Percentiles rank a stretch among this genome's conserved stretches.
Evolutionary conservation across 371 early-diverging fungal species (phyloP).

Genomic region (Zopfochytrium polystomum): DNA sequence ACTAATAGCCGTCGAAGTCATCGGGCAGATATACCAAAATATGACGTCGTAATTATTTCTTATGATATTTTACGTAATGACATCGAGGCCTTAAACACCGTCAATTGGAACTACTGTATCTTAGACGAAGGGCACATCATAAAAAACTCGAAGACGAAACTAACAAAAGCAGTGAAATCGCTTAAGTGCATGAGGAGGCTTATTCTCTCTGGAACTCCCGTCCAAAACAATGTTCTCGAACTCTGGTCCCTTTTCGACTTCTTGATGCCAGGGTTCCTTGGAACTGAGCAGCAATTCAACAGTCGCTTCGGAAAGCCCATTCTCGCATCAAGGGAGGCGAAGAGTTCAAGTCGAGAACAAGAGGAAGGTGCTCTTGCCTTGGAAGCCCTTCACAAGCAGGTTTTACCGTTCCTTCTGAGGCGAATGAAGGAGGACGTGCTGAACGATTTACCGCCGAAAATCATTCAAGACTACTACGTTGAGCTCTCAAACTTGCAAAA

Average conservation of each 20-base stretch:
- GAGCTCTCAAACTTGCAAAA: conserved; percentile 84
- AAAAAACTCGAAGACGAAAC: conserved; percentile 92
- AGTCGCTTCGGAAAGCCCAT: conserved; percentile 90
- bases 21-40: conserved; percentile 34
- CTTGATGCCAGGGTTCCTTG: conserved; percentile 96
- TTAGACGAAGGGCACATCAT: conserved; percentile 99
- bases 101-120: conserved; percentile 93
- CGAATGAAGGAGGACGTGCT: conserved; percentile 98
- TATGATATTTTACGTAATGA: conserved; percentile 97
- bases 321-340: conserved; percentile 82
- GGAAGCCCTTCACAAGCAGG: conserved; percentile 93
- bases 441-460: conserved; percentile 98
- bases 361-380: conserved; percentile 77
- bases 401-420: conserved; percentile 95
- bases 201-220: conserved; percentile 98
- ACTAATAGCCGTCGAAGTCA: conserved; percentile 22
- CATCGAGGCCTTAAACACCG: conserved; percentile 69
- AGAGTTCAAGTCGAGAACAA: conserved; percentile 77
- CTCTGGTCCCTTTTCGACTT: conserved; percentile 98
- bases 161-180: conserved; percentile 85
- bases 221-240: conserved; percentile 98
- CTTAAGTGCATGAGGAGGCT: conserved; percentile 83
- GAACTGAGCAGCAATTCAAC: conserved; percentile 87
- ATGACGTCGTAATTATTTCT: conserved; percentile 88
- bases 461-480: conserved; percentile 96